Base-by-base conservation (phyloP, 1,284 basidiomycete species). In the Leucoagaricus sp. region DNA sequence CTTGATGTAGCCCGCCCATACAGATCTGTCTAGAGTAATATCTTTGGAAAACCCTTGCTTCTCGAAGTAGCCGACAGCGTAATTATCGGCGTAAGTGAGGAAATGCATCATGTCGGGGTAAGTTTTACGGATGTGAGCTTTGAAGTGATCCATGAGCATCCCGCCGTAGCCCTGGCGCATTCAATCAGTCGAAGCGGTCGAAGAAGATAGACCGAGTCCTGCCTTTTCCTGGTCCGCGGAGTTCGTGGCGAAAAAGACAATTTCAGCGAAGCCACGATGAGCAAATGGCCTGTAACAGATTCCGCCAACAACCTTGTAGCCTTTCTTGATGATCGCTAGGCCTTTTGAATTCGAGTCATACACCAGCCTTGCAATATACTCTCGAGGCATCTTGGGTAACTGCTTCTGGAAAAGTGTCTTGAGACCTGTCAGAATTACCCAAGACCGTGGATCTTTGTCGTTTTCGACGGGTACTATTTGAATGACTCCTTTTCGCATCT, bases 1-100 rank as follows among this genome's bases (percentile, higher is more conserved):
- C 73, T 99, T 99, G 85, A 99, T 99, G 72, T 99, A 99, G 1
- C 96, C 97, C 0, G 96, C 96, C 97, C 97, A 99, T 3, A 91
- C 81, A 1, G 93, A 87, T 38, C 96, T 85, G 58, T 92, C 89
- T 17, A 97, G 84, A 0, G 89, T 91, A 63, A 99, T 97, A 62
- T 99, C 96, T 72, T 98, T 99, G 1, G 94, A 93, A 74, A 99
- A 99, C 0, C 96, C 96, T 75, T 98, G 96, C 72, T 99, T 99
- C 70, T 96, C 95, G 78, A 99, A 99, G 74, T 98, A 99, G 5
- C 97, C 97, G 51, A 99, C 96, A 8, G 96, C 96, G 70, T 95
- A 99, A 72, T 99, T 99, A 75, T 99, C 97, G 41, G 97, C 97
- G 69, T 99, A 99, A 1, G 97, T 98, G 29, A 99, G 80, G 72